phyloP scores from a whole-genome alignment of 2,329 filamentous ascomycete species.

The Fusarium begoniae region DNA sequence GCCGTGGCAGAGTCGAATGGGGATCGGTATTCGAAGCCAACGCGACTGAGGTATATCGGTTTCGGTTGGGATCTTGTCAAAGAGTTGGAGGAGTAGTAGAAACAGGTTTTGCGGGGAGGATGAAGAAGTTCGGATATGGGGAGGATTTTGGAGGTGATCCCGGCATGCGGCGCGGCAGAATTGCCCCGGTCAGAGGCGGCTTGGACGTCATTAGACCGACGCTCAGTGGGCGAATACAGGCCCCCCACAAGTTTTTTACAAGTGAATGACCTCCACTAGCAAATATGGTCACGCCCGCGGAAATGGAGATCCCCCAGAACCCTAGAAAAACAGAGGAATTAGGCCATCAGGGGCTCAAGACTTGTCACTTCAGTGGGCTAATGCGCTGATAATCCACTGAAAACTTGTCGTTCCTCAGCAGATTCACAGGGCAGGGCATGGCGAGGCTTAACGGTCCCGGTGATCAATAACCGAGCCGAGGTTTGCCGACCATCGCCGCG shows the following conservation, averaged over 20 bases:
- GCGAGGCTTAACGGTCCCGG: constrained; percentile 21
- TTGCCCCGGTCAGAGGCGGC: constrained; percentile 41
- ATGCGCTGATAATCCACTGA: constrained; percentile 23
- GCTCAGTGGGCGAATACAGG: constrained; percentile 16
- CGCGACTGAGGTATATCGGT: neutral
- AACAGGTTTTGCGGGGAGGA: constrained; percentile 13
- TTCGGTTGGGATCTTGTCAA: neutral
- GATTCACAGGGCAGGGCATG: neutral
- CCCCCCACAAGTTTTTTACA: constrained; percentile 24
- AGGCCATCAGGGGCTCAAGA: constrained; percentile 1
- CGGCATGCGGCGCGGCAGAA: constrained; percentile 38
- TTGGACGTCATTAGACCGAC: constrained; percentile 44
- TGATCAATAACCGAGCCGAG: constrained; percentile 43
- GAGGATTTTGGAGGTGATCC: constrained; percentile 36
- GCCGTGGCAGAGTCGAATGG: constrained; percentile 26
- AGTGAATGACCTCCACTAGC: constrained; percentile 2
- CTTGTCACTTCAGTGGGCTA: constrained; percentile 16
- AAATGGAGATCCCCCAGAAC: constrained; percentile 21
- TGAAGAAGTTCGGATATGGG: constrained; percentile 24
- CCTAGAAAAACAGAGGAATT: constrained; percentile 18
- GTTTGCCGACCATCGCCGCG: constrained; percentile 42
- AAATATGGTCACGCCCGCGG: constrained; percentile 33
- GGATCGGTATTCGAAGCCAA: constrained; percentile 6
- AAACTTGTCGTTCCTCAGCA: constrained; percentile 6
- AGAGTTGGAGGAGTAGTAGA: constrained; percentile 3